A percentile compares a stretch with the other conserved stretches of the same genome.
phyloP scores from a whole-genome alignment of 306 rosid species.

The Citrullus colocynthis region DNA sequence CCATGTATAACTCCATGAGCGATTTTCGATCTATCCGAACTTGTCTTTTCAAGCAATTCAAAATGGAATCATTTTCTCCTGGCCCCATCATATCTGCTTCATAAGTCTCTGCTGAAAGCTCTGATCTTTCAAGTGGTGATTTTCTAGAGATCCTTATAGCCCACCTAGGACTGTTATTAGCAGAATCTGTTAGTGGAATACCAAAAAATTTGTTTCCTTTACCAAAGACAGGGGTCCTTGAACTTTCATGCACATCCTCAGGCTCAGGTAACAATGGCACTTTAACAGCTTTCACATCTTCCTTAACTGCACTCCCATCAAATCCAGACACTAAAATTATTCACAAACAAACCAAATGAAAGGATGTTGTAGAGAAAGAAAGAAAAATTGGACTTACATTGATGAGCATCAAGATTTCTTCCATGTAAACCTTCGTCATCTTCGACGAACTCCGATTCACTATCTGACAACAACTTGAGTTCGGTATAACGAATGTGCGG shows the following conservation, averaged over 20 bases:
- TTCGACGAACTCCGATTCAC: constrained; percentile 22
- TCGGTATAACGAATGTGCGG: constrained; percentile 33
- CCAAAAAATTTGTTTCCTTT: constrained; percentile 67
- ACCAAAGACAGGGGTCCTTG: constrained; percentile 35
- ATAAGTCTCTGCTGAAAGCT: constrained; percentile 25
- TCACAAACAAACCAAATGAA: neutral
- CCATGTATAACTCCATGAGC: constrained; percentile 75
- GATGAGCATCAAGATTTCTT: constrained; percentile 8
- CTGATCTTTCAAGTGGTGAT: constrained; percentile 16
- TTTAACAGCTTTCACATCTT: constrained; percentile 30
- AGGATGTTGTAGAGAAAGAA: neutral
- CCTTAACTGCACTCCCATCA: constrained; percentile 30
- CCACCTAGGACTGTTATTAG: constrained; percentile 50
- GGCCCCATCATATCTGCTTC: constrained; percentile 28
- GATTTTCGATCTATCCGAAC: constrained; percentile 75
- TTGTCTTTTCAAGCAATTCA: constrained; percentile 41
- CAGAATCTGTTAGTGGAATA: constrained; percentile 52
- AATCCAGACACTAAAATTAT: neutral
- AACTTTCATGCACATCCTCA: constrained; percentile 35
- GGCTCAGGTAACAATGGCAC: constrained; percentile 32
- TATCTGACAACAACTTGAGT: constrained; percentile 23
- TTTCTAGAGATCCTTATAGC: constrained; percentile 34
- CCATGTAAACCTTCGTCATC: constrained; percentile 21
- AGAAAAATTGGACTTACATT: constrained; percentile 21
- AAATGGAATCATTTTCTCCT: constrained; percentile 31